These are phyloP conservation scores for Lentinula boryana DNA, from an alignment of 768 basidiomycete genomes.

Conservation along the genomic window DNA sequence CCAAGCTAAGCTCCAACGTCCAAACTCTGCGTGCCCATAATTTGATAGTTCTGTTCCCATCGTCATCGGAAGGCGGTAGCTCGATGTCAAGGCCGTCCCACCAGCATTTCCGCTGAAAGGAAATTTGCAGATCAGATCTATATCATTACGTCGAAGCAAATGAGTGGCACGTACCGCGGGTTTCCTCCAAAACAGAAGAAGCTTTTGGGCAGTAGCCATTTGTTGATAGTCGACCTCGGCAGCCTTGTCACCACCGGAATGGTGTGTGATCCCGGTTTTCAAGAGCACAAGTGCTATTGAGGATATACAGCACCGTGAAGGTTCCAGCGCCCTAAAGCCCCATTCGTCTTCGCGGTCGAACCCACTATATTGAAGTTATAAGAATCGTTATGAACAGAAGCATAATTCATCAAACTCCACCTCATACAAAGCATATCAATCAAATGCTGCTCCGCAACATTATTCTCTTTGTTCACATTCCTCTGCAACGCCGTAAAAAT, in stretches of 20 bases:
- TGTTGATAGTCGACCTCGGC: slow-evolving; percentile 87
- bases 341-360: slow-evolving; percentile 97
- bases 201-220: slow-evolving; percentile 97
- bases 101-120: slow-evolving; percentile 92
- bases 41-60: slow-evolving; percentile 60
- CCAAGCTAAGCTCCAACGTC: slow-evolving; percentile 95
- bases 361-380: slow-evolving; percentile 48
- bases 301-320: slow-evolving; percentile 94
- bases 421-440: slow-evolving; percentile 99
- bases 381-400: not conserved
- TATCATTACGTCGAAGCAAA: slow-evolving; percentile 2
- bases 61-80: slow-evolving; percentile 50
- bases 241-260: slow-evolving; percentile 55
- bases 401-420: slow-evolving; percentile 32
- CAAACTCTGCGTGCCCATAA: slow-evolving; percentile 97
- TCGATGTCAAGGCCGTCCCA: slow-evolving; percentile 97
- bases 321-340: slow-evolving; percentile 96
- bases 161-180: slow-evolving; percentile 73
- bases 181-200: slow-evolving; percentile 97
- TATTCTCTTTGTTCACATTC: slow-evolving; percentile 99
- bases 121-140: slow-evolving; percentile 3
- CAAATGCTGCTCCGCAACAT: slow-evolving; percentile 96
- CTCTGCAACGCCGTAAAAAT: slow-evolving; percentile 98
- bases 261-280: slow-evolving; percentile 92
- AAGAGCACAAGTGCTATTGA: slow-evolving; percentile 96